These are phyloP conservation scores for Phlebiopsis flavidoalba DNA, from an alignment of 768 basidiomycete species.

Conservation along the genomic window DNA sequence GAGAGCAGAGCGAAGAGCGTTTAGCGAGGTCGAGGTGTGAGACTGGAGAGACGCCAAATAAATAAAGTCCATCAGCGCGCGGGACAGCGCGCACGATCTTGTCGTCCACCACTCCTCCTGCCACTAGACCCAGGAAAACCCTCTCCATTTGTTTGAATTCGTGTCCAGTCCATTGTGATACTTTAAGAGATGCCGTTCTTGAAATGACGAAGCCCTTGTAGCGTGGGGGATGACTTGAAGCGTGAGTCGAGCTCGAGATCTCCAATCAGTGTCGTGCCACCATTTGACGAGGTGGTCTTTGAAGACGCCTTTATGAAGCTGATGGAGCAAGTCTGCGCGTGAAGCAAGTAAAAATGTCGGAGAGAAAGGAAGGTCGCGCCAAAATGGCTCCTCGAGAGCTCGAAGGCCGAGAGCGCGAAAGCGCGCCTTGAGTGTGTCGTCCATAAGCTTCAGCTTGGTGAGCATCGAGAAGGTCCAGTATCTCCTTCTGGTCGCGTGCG, in stretches of 20 bases:
- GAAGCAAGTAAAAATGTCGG: conserved; percentile 32
- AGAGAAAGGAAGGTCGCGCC: conserved; percentile 32
- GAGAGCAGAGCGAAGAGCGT: conserved; percentile 22
- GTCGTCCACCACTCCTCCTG: conserved; percentile 15
- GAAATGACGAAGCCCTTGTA: conserved; percentile 16
- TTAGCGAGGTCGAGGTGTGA: conserved; percentile 28
- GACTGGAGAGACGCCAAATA: conserved; percentile 31
- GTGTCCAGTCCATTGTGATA: conserved; percentile 37
- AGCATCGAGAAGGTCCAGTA: neutral
- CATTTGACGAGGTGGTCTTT: conserved; percentile 38
- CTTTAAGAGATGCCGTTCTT: conserved; percentile 21
- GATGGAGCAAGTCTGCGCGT: conserved; percentile 39
- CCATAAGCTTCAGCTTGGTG: neutral
- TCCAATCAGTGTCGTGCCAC: conserved; percentile 19
- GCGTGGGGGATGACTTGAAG: conserved; percentile 3
- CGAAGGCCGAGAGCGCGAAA: conserved; percentile 10
- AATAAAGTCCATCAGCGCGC: conserved; percentile 33
- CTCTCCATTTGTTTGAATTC: conserved; percentile 31
- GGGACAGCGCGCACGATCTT: conserved; percentile 23
- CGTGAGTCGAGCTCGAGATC: conserved; percentile 14
- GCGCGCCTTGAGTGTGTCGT: neutral
- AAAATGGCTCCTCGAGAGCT: conserved; percentile 29
- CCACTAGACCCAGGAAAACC: conserved; percentile 17
- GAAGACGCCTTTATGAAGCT: conserved; percentile 42
- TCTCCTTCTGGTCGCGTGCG: conserved; percentile 4